Conservation (phyloP, 495 filamentous ascomycete species). For the Penicillium diatomitis region DNA sequence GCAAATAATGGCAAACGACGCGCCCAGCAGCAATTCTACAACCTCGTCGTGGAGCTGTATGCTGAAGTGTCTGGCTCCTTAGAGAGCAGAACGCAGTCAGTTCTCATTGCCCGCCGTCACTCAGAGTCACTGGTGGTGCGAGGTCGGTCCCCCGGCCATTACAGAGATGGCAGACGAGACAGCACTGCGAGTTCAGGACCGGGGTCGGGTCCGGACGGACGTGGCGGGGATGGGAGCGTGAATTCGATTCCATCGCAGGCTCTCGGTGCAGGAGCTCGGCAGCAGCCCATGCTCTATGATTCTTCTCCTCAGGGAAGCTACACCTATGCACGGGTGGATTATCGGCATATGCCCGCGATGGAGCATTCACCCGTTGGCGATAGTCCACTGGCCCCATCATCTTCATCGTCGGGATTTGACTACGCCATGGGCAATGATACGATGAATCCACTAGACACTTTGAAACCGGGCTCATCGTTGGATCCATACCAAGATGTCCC, state of each 20-base stretch:
- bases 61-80: constrained; percentile 53
- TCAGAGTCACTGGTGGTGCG: constrained; percentile 89
- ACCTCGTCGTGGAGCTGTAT: constrained; percentile 81
- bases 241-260: constrained; percentile 20
- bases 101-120: constrained; percentile 70
- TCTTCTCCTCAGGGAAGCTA: constrained; percentile 23
- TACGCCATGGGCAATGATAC: constrained; percentile 31
- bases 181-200: constrained; percentile 66
- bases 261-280: constrained; percentile 24
- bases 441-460: constrained; percentile 34
- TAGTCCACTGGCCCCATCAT: constrained; percentile 37
- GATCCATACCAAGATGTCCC: constrained; percentile 23
- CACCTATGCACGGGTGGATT: constrained; percentile 27
- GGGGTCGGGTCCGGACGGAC: constrained; percentile 57
- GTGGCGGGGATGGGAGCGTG: constrained; percentile 28
- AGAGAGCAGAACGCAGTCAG: constrained; percentile 40
- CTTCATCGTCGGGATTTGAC: constrained; percentile 34
- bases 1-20: constrained; percentile 92
- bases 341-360: constrained; percentile 25
- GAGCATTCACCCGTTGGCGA: constrained; percentile 34
- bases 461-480: constrained; percentile 25
- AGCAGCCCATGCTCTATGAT: constrained; percentile 33
- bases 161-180: constrained; percentile 71
- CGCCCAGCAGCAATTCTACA: constrained; percentile 90
- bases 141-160: constrained; percentile 86